These are phyloP conservation scores for Metschnikowia rubicola DNA, from an alignment of 805 yeast genomes.

Conservation along the genomic window DNA sequence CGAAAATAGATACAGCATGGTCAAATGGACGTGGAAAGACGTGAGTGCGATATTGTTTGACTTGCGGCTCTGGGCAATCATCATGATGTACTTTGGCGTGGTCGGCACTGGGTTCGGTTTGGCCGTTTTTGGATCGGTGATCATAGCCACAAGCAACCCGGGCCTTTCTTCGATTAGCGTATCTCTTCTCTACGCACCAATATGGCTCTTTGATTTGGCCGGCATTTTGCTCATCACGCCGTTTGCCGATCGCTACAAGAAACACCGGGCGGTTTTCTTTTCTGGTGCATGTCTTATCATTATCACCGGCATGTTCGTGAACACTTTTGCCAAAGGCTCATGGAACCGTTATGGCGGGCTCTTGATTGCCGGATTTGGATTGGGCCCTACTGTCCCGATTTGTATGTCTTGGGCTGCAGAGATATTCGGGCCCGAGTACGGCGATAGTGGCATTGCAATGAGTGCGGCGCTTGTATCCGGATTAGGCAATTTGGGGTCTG, in stretches of 20 bases:
- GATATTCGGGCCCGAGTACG: conserved; percentile 65
- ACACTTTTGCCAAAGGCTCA: conserved; percentile 66
- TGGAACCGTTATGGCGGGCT: conserved; percentile 82
- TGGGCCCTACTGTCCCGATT: conserved; percentile 89
- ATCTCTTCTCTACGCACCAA: conserved; percentile 79
- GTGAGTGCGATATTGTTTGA: conserved; percentile 54
- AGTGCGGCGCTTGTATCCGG: conserved; percentile 82
- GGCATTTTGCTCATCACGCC: conserved; percentile 77
- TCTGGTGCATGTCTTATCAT: conserved; percentile 60
- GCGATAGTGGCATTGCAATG: conserved; percentile 82
- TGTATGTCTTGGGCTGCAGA: conserved; percentile 82
- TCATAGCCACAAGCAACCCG: conserved; percentile 64
- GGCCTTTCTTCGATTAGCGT: conserved; percentile 59
- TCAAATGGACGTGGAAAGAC: conserved; percentile 59
- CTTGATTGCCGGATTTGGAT: conserved; percentile 76
- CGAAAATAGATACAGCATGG: conserved; percentile 43
- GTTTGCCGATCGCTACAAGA: conserved; percentile 65
- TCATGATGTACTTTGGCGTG: conserved; percentile 87
- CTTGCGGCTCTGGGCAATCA: conserved; percentile 70
- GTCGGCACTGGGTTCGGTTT: conserved; percentile 86
- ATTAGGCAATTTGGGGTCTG: conserved; percentile 81
- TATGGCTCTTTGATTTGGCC: conserved; percentile 82
- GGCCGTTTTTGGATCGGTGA: conserved; percentile 79
- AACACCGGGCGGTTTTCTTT: conserved; percentile 59
- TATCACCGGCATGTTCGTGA: conserved; percentile 69